A percentile compares a stretch with the other conserved stretches of the same genome.
Conservation (phyloP, 768 basidiomycete species). For the Lyophyllum atratum region DNA sequence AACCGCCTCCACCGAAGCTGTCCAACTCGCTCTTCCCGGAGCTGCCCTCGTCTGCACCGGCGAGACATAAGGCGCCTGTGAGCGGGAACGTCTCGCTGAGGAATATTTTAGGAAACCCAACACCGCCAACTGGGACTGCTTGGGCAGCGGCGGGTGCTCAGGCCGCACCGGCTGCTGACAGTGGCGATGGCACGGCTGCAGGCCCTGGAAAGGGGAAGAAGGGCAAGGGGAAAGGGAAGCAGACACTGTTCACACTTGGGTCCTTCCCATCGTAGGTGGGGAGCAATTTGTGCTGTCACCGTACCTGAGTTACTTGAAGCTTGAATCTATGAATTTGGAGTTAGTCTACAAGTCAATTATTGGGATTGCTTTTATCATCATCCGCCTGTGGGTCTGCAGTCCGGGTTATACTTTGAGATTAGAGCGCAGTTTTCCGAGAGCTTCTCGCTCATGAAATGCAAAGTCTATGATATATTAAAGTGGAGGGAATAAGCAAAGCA, state of each 20-base stretch:
- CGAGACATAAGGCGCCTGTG: slow-evolving; percentile 46
- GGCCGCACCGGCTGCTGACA: slow-evolving; percentile 9
- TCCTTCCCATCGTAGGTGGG: slow-evolving; percentile 36
- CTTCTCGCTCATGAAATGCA: neutral
- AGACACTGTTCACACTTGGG: slow-evolving; percentile 76
- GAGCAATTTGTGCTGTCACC: too few relatives aligned
- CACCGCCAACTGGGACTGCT: slow-evolving; percentile 35
- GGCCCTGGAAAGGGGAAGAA: slow-evolving; percentile 60
- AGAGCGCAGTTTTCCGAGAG: too few relatives aligned
- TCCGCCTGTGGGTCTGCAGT: too few relatives aligned
- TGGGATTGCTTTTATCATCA: too few relatives aligned
- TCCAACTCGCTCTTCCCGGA: slow-evolving; percentile 68
- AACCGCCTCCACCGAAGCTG: slow-evolving; percentile 42
- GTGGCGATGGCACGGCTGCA: slow-evolving; percentile 8
- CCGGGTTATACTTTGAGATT: neutral
- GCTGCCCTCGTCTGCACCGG: slow-evolving; percentile 48
- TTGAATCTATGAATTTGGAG: neutral
- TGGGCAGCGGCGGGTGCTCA: slow-evolving; percentile 34
- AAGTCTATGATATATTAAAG: neutral
- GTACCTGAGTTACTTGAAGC: neutral
- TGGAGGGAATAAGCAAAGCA: neutral
- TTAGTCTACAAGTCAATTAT: too few relatives aligned
- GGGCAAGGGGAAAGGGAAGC: slow-evolving; percentile 81
- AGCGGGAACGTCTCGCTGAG: slow-evolving; percentile 67
- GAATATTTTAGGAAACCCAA: slow-evolving; percentile 61